Conservation (phyloP, 2,329 filamentous ascomycete genomes). For the Magnaporthiopsis incrustans region DNA sequence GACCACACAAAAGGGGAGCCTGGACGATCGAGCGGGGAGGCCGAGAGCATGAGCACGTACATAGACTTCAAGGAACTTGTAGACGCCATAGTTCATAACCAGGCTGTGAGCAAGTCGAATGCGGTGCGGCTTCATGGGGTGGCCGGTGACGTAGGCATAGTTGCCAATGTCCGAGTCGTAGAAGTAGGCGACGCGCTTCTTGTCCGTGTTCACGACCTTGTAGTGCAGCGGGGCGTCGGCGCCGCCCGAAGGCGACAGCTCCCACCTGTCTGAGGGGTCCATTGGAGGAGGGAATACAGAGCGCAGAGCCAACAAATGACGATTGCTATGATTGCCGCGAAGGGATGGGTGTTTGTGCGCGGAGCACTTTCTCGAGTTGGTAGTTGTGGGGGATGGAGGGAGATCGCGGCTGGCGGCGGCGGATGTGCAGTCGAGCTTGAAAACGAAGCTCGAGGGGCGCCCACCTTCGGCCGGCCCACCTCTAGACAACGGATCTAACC, state of each 20-base stretch:
- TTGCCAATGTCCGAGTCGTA: conserved; percentile 98
- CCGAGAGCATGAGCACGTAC: conserved; percentile 44
- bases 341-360: background rate
- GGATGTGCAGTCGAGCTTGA: background rate
- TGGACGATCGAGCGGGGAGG: background rate
- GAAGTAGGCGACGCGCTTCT: conserved; percentile 91
- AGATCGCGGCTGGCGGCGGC: background rate
- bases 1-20: background rate
- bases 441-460: background rate
- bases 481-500: background rate
- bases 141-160: conserved; percentile 92
- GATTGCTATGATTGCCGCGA: background rate
- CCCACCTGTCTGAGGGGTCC: conserved; percentile 1
- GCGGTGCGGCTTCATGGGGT: conserved; percentile 98
- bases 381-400: background rate
- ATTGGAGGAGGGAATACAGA: conserved; percentile 8
- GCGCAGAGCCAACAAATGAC: background rate
- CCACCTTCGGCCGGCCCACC: background rate
- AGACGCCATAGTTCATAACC: conserved; percentile 91
- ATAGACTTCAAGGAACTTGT: conserved; percentile 95
- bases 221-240: conserved; percentile 27
- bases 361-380: background rate
- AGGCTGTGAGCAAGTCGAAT: conserved; percentile 91
- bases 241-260: background rate
- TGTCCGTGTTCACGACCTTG: conserved; percentile 33